These are phyloP conservation scores for Xerocomellus intermedius DNA, from an alignment of 768 basidiomycete genomes.

Conservation along the genomic window DNA sequence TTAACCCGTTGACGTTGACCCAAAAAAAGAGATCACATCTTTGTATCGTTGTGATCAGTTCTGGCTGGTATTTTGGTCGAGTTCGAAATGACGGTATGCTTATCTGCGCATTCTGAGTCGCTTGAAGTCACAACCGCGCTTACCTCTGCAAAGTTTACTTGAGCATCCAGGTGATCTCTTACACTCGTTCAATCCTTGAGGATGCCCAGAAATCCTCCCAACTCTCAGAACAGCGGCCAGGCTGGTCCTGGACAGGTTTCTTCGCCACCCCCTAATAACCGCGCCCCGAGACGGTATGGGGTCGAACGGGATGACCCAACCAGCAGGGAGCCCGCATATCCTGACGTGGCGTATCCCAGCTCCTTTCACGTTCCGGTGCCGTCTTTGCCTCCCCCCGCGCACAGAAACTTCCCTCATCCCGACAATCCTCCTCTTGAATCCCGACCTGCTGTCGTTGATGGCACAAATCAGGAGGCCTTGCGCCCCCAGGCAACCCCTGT, in stretches of 20 bases:
- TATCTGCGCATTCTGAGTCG: constrained; percentile 7
- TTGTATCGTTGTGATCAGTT: neutral
- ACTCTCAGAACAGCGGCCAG: constrained; percentile 9
- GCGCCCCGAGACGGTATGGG: neutral
- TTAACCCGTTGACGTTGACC: neutral
- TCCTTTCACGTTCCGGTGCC: constrained; percentile 10
- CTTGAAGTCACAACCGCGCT: neutral
- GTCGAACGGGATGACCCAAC: neutral
- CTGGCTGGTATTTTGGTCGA: constrained; percentile 12
- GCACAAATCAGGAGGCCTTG: neutral
- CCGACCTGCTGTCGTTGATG: constrained; percentile 1
- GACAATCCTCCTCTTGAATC: neutral
- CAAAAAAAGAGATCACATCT: no score
- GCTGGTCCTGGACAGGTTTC: constrained; percentile 22
- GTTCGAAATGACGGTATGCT: constrained; percentile 16
- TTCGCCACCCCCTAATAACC: neutral
- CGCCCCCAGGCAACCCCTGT: constrained; percentile 19
- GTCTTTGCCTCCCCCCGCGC: constrained; percentile 4
- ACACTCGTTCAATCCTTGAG: constrained; percentile 7
- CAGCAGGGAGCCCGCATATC: neutral
- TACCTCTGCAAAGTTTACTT: neutral
- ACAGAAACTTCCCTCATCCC: neutral
- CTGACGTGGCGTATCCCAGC: constrained; percentile 3
- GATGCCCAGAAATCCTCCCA: constrained; percentile 20
- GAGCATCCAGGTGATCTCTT: constrained; percentile 20